Percentiles rank a stretch among this genome's conserved stretches.
Conservation (phyloP, 352 stramenopile genomes). For the Globisporangium alternatum region DNA sequence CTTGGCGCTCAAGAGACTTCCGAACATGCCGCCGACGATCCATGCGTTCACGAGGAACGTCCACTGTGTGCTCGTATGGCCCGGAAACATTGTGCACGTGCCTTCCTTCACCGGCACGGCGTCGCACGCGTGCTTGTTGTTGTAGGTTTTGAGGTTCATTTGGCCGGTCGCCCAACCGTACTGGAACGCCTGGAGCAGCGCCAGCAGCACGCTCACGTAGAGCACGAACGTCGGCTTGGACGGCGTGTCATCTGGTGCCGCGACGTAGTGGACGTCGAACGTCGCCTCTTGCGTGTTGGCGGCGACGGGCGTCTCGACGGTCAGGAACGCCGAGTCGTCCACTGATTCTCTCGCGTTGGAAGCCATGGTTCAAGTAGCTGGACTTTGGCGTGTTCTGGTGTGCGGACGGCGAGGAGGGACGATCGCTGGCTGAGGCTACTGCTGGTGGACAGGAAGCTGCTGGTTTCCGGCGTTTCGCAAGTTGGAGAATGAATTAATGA, state of each 20-base stretch:
- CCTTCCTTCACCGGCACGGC: slow-evolving; percentile 9
- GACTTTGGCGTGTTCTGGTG: no score
- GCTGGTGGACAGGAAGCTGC: no score
- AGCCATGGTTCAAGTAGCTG: neutral
- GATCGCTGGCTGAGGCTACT: no score
- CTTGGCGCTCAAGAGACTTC: slow-evolving; percentile 30
- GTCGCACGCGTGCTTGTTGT: slow-evolving; percentile 45
- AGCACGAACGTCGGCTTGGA: neutral
- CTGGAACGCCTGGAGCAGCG: slow-evolving; percentile 46
- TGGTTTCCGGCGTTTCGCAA: no score
- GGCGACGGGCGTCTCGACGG: neutral
- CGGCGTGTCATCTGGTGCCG: no score
- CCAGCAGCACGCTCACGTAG: slow-evolving; percentile 31
- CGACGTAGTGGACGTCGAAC: neutral
- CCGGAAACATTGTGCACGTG: slow-evolving; percentile 39
- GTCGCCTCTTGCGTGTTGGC: neutral
- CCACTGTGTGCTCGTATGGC: slow-evolving; percentile 38
- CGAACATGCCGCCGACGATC: slow-evolving; percentile 48
- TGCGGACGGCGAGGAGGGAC: no score
- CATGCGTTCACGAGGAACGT: slow-evolving; percentile 48
- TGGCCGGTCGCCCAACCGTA: slow-evolving; percentile 54
- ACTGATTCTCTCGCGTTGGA: slow-evolving; percentile 1
- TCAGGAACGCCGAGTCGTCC: neutral
- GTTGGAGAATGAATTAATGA: no score
- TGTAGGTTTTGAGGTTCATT: slow-evolving; percentile 58